phyloP scores from a whole-genome alignment of 129 eudicot species.

The Saussurea involucrata region DNA sequence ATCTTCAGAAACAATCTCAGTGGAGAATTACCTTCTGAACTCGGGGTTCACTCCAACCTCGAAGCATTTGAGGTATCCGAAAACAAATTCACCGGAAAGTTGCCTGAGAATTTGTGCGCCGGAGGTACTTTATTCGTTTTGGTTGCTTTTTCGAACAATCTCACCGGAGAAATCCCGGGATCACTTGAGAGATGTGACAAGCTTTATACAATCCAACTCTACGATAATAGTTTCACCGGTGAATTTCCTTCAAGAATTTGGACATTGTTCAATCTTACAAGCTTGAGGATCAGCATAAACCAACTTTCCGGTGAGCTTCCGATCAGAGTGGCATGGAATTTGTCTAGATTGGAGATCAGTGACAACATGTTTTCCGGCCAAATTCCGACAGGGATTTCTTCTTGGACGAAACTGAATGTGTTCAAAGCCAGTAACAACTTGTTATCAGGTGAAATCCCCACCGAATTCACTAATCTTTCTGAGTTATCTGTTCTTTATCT shows the following conservation, averaged over 20 bases:
- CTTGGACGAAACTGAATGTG: conserved; percentile 62
- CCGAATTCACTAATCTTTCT: conserved; percentile 51
- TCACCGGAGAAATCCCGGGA: conserved; percentile 71
- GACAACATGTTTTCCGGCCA: conserved; percentile 73
- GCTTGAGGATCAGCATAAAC: conserved; percentile 47
- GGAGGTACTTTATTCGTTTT: conserved; percentile 45
- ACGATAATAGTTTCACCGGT: conserved; percentile 59
- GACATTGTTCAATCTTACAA: conserved; percentile 38
- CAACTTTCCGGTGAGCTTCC: conserved; percentile 71
- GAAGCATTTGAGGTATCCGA: conserved; percentile 68
- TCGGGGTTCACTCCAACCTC: conserved; percentile 71
- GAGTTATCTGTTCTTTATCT: conserved; percentile 53
- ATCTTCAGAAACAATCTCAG: conserved; percentile 49
- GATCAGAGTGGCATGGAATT: conserved; percentile 46
- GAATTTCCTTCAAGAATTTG: conserved; percentile 65
- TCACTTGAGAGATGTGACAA: conserved; percentile 52
- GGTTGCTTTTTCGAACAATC: conserved; percentile 63
- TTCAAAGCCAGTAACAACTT: conserved; percentile 68
- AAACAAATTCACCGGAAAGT: conserved; percentile 61
- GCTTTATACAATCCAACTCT: conserved; percentile 46
- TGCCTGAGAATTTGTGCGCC: conserved; percentile 71
- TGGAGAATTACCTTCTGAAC: conserved; percentile 59
- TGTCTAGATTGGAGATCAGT: conserved; percentile 67
- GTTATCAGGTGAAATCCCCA: conserved; percentile 72
- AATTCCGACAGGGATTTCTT: conserved; percentile 48